Base-by-base conservation (phyloP, 371 early-diverging fungal species). In the Lichtheimia ornata region DNA sequence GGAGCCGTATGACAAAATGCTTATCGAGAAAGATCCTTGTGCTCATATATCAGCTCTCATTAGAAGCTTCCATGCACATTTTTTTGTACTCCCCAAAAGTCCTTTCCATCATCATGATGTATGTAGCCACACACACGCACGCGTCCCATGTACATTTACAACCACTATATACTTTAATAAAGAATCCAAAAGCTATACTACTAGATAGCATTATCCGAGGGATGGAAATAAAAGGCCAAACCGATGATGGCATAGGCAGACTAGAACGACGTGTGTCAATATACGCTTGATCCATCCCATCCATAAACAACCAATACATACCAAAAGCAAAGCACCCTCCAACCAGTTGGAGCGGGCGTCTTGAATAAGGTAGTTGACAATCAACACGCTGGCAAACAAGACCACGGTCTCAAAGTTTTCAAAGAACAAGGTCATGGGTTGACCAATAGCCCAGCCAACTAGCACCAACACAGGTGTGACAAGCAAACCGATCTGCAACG, bases 401-500 rank as follows among this genome's bases (percentile, higher is more conserved):
- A 95, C 86, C 5, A 84, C 83, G 3, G 92, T 91, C 69, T 95
- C 93, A 71, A 94, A 92, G 25, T 84, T 74, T 40, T 87, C 82
- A 64, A 97, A 96, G 67, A 84, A 87, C 40, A 97, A 77, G 14
- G 89, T 89, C 84, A 96, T 84, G 4, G 84, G 87, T 59, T 86
- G 77, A 54, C 56, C 65, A 56, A 94, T 90, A 54, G 86, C 81
- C 96, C 97, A 97, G 5, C 96, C 95, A 6, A 88, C 72, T 56
- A 96, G 77, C 44, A 94, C 94, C 52, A 91, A 69, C 24, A 95
- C 65, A 6, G 96, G 97, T 15, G 91, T 90, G 7, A 95, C 94
- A 35, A 95, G 83, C 40, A 96, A 78, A 4, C 94, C 91, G 55
- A 96, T 93, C 72, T 96, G 95, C 73, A 94, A 87, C 40, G 89